Conservation (phyloP, 176 grass and related monocot species). For the Leersia perrieri region DNA sequence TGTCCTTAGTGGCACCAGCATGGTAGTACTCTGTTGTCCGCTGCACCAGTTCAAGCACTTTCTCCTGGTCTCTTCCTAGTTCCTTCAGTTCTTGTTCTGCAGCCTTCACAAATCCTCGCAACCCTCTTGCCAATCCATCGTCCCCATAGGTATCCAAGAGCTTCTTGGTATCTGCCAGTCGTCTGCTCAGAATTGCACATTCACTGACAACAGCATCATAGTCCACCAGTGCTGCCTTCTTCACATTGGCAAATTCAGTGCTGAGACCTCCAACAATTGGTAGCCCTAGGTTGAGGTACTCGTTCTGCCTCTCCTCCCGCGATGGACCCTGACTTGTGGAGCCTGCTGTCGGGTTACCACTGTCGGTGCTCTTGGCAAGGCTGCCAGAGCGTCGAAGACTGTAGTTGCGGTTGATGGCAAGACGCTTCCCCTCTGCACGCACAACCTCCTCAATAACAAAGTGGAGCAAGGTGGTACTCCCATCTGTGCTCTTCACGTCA, state of each 20-base stretch:
- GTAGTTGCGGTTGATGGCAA: constrained; percentile 71
- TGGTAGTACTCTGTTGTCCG: constrained; percentile 89
- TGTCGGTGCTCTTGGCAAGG: constrained; percentile 27
- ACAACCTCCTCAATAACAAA: constrained; percentile 91
- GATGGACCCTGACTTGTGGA: constrained; percentile 31
- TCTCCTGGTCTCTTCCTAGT: constrained; percentile 56
- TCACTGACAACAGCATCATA: constrained; percentile 54
- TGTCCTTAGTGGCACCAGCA: constrained; percentile 68
- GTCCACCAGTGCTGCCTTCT: constrained; percentile 72
- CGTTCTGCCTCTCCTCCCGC: constrained; percentile 75
- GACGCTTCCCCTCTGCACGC: constrained; percentile 77
- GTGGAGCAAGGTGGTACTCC: constrained; percentile 73
- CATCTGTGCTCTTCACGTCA: constrained; percentile 92
- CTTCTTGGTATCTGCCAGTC: constrained; percentile 54
- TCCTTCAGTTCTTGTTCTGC: constrained; percentile 61
- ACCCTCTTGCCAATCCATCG: constrained; percentile 68
- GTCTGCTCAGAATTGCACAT: constrained; percentile 39
- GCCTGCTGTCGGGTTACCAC: constrained; percentile 29
- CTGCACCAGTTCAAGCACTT: constrained; percentile 76
- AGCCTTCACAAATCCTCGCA: constrained; percentile 58
- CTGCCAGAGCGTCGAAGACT: constrained; percentile 65
- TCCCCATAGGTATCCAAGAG: constrained; percentile 59
- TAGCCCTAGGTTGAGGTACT: constrained; percentile 81
- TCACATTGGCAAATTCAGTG: constrained; percentile 73
- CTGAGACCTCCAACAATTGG: constrained; percentile 83